phyloP scores from a whole-genome alignment of 805 yeast genomes.

The Saturnispora hagleri region DNA sequence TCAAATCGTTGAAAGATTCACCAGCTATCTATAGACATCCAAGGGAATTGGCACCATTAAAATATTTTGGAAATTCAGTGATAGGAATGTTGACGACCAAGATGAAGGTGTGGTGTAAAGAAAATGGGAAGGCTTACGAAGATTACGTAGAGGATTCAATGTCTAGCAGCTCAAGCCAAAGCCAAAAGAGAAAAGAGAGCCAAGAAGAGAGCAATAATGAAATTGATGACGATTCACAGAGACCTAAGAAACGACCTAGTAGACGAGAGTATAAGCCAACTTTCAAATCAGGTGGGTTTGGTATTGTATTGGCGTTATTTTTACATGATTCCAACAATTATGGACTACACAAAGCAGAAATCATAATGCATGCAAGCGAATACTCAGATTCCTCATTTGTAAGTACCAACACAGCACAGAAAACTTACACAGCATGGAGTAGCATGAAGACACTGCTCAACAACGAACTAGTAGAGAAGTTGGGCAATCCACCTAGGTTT shows the following conservation, averaged over 20 bases:
- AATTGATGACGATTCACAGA: background rate
- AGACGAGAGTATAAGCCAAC: constrained; percentile 39
- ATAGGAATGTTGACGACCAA: constrained; percentile 40
- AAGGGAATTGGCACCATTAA: constrained; percentile 47
- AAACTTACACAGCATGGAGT: constrained; percentile 61
- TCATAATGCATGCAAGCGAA: constrained; percentile 43
- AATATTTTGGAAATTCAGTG: constrained; percentile 65
- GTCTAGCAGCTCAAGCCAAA: background rate
- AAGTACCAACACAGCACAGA: constrained; percentile 42
- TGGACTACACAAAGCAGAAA: constrained; percentile 60
- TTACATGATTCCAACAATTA: constrained; percentile 36
- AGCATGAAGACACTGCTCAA: constrained; percentile 53
- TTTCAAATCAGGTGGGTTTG: constrained; percentile 77
- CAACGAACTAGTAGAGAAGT: constrained; percentile 46
- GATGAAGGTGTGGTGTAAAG: constrained; percentile 47
- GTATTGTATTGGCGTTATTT: constrained; percentile 55
- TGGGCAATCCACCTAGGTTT: constrained; percentile 54
- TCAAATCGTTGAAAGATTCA: constrained; percentile 38
- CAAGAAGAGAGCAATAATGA: constrained; percentile 3
- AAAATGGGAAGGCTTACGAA: constrained; percentile 29
- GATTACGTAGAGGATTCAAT: background rate
- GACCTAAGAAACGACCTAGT: background rate
- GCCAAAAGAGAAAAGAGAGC: background rate
- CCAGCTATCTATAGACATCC: constrained; percentile 45
- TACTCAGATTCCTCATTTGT: constrained; percentile 52